Percentiles rank a stretch among this genome's conserved stretches.
phyloP scores from a whole-genome alignment of 768 basidiomycete species.

The Mycena rosella region DNA sequence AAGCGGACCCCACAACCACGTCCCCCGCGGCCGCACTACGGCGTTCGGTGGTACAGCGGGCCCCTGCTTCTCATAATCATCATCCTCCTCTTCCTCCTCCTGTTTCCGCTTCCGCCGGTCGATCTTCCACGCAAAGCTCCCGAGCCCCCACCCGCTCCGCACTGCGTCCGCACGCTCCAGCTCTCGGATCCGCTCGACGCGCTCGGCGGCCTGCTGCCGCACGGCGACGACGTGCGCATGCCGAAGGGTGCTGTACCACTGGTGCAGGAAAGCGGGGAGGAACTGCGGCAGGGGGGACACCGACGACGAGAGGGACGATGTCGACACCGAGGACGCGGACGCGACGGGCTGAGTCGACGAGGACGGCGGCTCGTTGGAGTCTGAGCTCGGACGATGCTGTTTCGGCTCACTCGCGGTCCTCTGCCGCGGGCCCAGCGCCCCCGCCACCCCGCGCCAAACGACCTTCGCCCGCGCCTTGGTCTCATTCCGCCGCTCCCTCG shows the following conservation, averaged over 20 bases:
- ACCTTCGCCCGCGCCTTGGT: constrained; percentile 66
- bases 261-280: constrained; percentile 58
- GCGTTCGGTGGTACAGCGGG: constrained; percentile 22
- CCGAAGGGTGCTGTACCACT: constrained; percentile 71
- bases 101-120: constrained; percentile 37
- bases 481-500: constrained; percentile 61
- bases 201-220: constrained; percentile 77
- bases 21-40: constrained; percentile 50
- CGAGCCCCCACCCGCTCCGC: constrained; percentile 77
- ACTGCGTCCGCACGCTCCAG: constrained; percentile 58
- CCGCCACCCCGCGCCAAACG: constrained; percentile 70
- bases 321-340: constrained; percentile 30
- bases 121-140: constrained; percentile 68
- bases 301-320: constrained; percentile 29
- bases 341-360: constrained; percentile 14
- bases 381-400: constrained; percentile 6
- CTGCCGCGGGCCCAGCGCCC: constrained; percentile 54
- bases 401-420: constrained; percentile 1
- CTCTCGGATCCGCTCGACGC: constrained; percentile 73
- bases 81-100: constrained; percentile 35
- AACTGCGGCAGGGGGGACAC: constrained; percentile 46
- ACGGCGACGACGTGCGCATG: constrained; percentile 81
- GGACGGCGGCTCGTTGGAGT: constrained; percentile 20
- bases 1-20: constrained; percentile 89
- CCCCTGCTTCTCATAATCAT: constrained; percentile 34